A percentile compares a stretch with the other conserved stretches of the same genome.
Evolutionary conservation across 2,329 filamentous ascomycete genomes (phyloP).

Genomic region (Pyrenophora graminea): DNA sequence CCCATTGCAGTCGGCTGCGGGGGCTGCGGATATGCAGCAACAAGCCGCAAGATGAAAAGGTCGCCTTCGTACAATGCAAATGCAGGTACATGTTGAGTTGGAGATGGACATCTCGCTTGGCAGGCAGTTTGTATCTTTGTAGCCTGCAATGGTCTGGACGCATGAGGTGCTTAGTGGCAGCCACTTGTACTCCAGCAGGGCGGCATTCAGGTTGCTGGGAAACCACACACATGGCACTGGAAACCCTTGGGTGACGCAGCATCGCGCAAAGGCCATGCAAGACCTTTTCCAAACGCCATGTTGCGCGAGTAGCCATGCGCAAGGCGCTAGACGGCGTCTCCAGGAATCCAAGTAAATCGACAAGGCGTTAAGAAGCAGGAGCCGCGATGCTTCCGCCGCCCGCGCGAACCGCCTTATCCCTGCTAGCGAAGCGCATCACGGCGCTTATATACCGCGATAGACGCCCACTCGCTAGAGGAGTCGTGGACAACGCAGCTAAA

Average conservation of each 20-base stretch:
- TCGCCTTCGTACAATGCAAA: not conserved
- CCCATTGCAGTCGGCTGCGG: not conserved
- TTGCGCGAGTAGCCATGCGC: conserved; percentile 6
- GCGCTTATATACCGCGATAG: conserved; percentile 15
- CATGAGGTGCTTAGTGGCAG: not conserved
- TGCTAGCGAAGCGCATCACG: conserved; percentile 12
- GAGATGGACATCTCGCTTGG: not conserved
- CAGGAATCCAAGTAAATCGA: conserved; percentile 9
- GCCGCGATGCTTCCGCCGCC: conserved; percentile 18
- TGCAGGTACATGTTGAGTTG: not conserved
- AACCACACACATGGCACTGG: conserved; percentile 21
- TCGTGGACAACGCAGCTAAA: conserved; percentile 21
- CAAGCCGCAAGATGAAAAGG: not conserved
- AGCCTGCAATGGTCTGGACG: not conserved
- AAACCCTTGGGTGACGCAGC: conserved; percentile 1
- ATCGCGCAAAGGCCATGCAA: conserved; percentile 5
- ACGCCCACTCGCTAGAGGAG: conserved; percentile 22
- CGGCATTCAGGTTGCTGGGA: conserved; percentile 12
- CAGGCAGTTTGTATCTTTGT: not conserved
- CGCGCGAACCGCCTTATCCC: conserved; percentile 15
- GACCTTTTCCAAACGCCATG: conserved; percentile 1
- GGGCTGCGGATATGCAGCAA: not conserved
- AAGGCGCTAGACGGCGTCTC: conserved; percentile 19
- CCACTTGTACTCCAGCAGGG: not conserved
- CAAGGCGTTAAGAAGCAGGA: conserved; percentile 11